Percentiles rank a stretch among this genome's conserved stretches.
phyloP scores from a whole-genome alignment of 2,329 filamentous ascomycete genomes.

The Xylariaceae sp. region DNA sequence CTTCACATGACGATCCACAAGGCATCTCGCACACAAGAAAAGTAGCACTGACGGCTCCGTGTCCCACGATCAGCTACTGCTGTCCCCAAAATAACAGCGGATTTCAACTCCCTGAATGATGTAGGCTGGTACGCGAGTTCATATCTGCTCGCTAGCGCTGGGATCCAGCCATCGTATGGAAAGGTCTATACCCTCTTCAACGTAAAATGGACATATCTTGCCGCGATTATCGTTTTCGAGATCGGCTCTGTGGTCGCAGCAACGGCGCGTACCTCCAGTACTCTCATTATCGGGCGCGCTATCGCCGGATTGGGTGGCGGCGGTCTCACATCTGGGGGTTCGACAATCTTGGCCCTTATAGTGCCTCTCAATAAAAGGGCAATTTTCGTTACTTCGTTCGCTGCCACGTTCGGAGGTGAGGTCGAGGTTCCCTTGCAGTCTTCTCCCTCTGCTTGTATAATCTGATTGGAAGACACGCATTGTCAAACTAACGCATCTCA shows the following conservation, averaged over 20 bases:
- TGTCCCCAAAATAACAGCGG: conserved; percentile 1
- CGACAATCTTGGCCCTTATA: conserved; percentile 32
- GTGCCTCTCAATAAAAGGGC: no score
- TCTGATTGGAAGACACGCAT: no score
- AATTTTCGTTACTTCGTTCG: no score
- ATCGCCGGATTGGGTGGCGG: conserved; percentile 35
- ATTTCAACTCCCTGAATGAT: conserved; percentile 4
- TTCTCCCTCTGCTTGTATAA: no score
- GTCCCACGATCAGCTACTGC: conserved; percentile 7
- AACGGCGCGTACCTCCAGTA: conserved; percentile 22
- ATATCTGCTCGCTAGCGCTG: conserved; percentile 36
- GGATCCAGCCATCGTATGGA: conserved; percentile 35
- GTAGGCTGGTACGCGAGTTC: conserved; percentile 8
- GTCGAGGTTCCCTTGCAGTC: no score
- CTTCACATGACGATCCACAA: no score
- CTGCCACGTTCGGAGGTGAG: no score
- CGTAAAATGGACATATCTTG: conserved; percentile 35
- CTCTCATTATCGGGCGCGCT: conserved; percentile 28
- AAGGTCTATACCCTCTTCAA: conserved; percentile 39
- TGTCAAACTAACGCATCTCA: no score
- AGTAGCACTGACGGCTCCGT: conserved; percentile 7
- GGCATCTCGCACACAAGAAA: no score
- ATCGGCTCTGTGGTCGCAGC: conserved; percentile 37
- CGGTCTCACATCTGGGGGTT: conserved; percentile 40
- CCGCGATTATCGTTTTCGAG: conserved; percentile 36